Evolutionary conservation across 345 rosid species (phyloP).

Genomic region (Ceriops decandra): DNA sequence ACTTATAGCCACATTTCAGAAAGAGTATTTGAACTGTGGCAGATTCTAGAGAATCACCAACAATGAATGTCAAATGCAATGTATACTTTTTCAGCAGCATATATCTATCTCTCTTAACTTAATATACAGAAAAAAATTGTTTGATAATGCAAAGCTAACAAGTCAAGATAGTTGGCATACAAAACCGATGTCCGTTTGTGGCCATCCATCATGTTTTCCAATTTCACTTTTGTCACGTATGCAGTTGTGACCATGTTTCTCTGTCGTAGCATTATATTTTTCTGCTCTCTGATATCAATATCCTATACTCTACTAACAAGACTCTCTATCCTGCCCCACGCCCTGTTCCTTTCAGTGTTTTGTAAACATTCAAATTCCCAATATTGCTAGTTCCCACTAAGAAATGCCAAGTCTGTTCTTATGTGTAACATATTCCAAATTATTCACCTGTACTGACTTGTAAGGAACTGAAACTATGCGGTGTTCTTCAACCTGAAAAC

Average conservation of each 20-base stretch:
- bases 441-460: conserved; percentile 68
- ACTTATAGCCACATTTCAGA: neutral
- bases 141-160: neutral
- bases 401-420: neutral
- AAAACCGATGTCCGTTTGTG: too few species aligned
- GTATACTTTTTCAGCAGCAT: too few species aligned
- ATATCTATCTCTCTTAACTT: too few species aligned
- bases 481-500: conserved; percentile 79
- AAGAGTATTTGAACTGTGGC: neutral
- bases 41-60: neutral
- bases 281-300: neutral
- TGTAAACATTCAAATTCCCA: neutral
- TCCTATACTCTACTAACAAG: too few species aligned
- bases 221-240: neutral
- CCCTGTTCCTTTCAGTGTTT: too few species aligned
- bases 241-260: neutral
- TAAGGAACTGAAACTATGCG: conserved; percentile 66
- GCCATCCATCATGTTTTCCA: too few species aligned
- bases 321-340: too few species aligned
- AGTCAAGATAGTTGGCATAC: neutral
- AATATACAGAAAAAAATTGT: neutral
- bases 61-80: neutral
- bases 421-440: neutral
- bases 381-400: neutral
- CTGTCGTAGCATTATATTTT: neutral